These are phyloP conservation scores for Isatis tinctoria DNA, from an alignment of 345 rosid genomes.

Conservation along the genomic window DNA sequence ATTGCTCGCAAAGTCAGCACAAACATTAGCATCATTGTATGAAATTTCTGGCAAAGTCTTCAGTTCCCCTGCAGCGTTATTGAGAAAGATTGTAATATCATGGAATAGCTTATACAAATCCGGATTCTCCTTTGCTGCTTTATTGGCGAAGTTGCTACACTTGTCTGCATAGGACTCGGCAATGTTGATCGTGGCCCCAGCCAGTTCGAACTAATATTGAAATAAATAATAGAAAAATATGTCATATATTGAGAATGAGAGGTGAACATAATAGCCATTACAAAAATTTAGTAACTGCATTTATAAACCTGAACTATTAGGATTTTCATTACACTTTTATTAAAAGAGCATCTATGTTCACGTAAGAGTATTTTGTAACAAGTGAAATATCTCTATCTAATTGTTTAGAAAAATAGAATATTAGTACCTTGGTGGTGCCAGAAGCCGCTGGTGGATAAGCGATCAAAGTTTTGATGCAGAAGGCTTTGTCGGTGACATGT, in stretches of 20 bases:
- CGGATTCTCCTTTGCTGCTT: no score
- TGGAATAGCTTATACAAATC: not conserved
- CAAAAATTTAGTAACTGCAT: not conserved
- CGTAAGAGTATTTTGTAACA: no score
- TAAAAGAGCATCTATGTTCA: no score
- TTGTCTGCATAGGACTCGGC: not conserved
- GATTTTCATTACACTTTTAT: no score
- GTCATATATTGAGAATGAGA: not conserved
- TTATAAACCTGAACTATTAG: not conserved
- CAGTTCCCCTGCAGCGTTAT: not conserved
- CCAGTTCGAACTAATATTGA: not conserved
- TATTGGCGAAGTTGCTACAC: not conserved
- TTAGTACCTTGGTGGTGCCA: constrained; percentile 15
- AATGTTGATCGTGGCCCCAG: not conserved
- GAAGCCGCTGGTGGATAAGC: not conserved
- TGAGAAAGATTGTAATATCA: not conserved
- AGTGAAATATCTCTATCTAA: not conserved
- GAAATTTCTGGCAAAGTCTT: not conserved
- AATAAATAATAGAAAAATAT: no score
- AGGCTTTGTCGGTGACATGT: not conserved
- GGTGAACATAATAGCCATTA: not conserved
- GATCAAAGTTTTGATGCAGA: constrained; percentile 15
- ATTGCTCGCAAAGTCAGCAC: no score
- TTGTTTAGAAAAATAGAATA: not conserved
- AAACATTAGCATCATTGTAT: not conserved